Evolutionary conservation across 192 early-diverging fungal genomes (phyloP), one percentile per base, ranked within the genome.

Genomic region (Coemansia sp.): DNA sequence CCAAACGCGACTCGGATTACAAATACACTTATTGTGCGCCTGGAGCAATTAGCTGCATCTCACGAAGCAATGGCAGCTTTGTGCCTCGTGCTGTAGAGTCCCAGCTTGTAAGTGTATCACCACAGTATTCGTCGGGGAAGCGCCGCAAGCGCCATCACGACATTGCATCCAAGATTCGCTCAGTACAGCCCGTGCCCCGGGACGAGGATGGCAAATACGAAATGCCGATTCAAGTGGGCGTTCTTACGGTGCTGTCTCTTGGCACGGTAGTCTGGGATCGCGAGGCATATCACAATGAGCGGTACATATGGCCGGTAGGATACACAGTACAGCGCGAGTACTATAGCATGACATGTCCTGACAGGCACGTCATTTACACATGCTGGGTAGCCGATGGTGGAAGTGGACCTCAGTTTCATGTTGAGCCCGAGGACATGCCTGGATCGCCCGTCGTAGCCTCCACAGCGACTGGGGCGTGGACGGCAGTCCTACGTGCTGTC

Each of bases 271-370:
- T 92, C 4, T 85, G 80, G 66, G 91, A 94, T 63, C 84, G 90
- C 10, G 84, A 88, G 40, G 81, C 85, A 0, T 97, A 90, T 69
- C 94, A 97, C 62, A 93, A 85, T 62, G 93, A 95, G 65, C 85
- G 93, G 13, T 95, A 97, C 66, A 95, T 97, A 39, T 97, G 86
- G 82, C 95, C 95, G 1, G 90, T 95, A 3, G 94, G 95, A 8
- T 97, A 94, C 76, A 88, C 69, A n/a, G 82, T 85, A 7, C 74
- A 84, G 63, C 79, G 82, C 39, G 87, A 75, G 11, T 95, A 92
- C 69, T 81, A 86, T 36, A 90, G 89, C 66, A 94, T 89, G 82
- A 72, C 88, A 5, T 87, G 93, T 63, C 82, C 86, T 8, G 71
- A 77, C 45, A 67, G 50, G 35, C 76, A 83, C 13, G 85, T 85